Conservation (phyloP, 768 basidiomycete species). For the Amanita phalloides region DNA sequence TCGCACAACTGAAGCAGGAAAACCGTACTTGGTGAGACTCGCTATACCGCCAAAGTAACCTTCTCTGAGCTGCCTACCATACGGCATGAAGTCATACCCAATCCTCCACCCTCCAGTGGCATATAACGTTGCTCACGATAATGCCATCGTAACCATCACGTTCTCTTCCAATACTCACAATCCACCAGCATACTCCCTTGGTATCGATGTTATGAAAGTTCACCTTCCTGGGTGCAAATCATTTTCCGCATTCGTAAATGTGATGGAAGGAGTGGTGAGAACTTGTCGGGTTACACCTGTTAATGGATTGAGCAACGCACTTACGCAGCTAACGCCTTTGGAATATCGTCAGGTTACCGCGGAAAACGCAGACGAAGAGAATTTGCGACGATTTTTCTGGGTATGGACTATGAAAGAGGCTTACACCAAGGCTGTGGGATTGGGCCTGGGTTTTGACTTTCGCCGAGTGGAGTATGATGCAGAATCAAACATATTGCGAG, state of each 20-base stretch:
- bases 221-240: constrained; percentile 48
- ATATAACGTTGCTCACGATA: constrained; percentile 81
- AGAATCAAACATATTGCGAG: constrained; percentile 33
- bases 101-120: constrained; percentile 45
- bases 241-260: constrained; percentile 49
- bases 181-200: constrained; percentile 49
- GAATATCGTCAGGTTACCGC: constrained; percentile 29
- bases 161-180: constrained; percentile 32
- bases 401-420: constrained; percentile 91
- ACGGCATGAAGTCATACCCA: constrained; percentile 28
- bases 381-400: constrained; percentile 60
- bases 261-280: constrained; percentile 54
- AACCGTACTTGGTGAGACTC: constrained; percentile 63
- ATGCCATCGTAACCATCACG: constrained; percentile 59
- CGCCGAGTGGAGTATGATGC: constrained; percentile 64
- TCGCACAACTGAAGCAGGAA: constrained; percentile 48
- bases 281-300: not conserved
- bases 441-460: constrained; percentile 79
- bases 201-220: constrained; percentile 78
- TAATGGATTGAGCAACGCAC: constrained; percentile 4
- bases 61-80: not conserved
- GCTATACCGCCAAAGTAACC: constrained; percentile 1
- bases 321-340: constrained; percentile 28
- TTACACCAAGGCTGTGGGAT: constrained; percentile 79
- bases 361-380: constrained; percentile 34